Base-by-base conservation (phyloP, 495 filamentous ascomycete species). In the Neurospora terricola region DNA sequence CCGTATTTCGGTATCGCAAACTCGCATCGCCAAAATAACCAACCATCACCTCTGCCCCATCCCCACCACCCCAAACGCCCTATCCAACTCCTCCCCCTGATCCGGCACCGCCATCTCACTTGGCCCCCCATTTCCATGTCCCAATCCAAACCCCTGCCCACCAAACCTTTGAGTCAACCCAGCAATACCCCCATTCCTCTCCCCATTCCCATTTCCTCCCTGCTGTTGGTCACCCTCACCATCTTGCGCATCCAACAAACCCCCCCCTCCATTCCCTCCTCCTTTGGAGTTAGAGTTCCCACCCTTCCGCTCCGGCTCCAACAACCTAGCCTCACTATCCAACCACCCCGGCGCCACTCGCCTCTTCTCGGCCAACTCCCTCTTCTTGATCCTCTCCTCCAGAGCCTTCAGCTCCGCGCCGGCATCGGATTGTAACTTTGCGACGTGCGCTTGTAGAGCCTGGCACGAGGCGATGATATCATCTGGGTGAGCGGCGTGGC, bases 261-360 rank as follows among this genome's bases (percentile, higher is more conserved):
- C 34, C 4, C 71, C 76, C 14, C 40, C 40, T 6, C 72, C 73
- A 5, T 45, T 75, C 34, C 38, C 75, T 38, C 38, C 75, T 38
- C 48, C 23, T 21, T 59, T 59, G 10, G 39, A 70, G 2, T 23
- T 27, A 10, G 39, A 70, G 1, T 69, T 43, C 12, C 73, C 75
- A 10, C 70, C 73, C 72, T 78, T 84, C 76, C 82, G 87, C 79
- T 89, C 85, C 5, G 96, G 96, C 83, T 94, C 89, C 68, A 99
- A 80, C 71, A 99, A 82, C 77, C 92, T 88, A 79, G 92, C 90
- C 37, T 97, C 93, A 42, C 93, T 91, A 80, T 99, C 96, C 77
- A 99, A 82, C 92, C 95, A 99, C 1, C 96, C 96, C 18, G 96
- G 96, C 48, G 96, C 96, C 40, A 97, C 86, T 23, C 94, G 86